Evolutionary conservation across 1,284 basidiomycete species (phyloP).

Genomic region (Austropuccinia psidii): DNA sequence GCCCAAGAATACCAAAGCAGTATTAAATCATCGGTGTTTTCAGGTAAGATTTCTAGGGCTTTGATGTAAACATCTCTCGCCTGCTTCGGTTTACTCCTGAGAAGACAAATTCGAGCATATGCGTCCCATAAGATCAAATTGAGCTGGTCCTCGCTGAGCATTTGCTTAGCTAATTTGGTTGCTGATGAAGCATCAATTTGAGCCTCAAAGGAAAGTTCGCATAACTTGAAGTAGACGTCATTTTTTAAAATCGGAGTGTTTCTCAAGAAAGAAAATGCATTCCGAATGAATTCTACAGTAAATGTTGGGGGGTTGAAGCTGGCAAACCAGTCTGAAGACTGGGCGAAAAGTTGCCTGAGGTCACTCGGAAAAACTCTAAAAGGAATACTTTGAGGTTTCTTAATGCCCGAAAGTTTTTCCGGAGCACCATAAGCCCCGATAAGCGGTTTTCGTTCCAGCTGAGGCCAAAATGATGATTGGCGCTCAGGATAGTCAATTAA

Average conservation of each 20-base stretch:
- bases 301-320: conserved; percentile 42
- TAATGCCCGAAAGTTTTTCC: conserved; percentile 41
- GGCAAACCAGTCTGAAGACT: conserved; percentile 47
- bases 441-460: conserved; percentile 38
- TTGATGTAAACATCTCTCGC: conserved; percentile 70
- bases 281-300: conserved; percentile 38
- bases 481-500: conserved; percentile 39
- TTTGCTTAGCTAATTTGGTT: conserved; percentile 61
- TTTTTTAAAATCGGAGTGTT: conserved; percentile 44
- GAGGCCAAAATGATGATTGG: conserved; percentile 41
- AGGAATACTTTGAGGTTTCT: conserved; percentile 40
- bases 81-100: conserved; percentile 62
- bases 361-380: conserved; percentile 41
- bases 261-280: conserved; percentile 45
- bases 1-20: conserved; percentile 78
- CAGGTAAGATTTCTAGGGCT: conserved; percentile 38
- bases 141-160: conserved; percentile 59
- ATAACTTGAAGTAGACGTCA: conserved; percentile 48
- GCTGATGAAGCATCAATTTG: conserved; percentile 58
- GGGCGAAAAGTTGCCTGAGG: conserved; percentile 40
- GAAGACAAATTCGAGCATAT: conserved; percentile 70
- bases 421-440: conserved; percentile 49
- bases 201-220: conserved; percentile 57
- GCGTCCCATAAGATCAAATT: conserved; percentile 68
- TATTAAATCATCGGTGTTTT: conserved; percentile 39